Percentiles rank a stretch among this genome's conserved stretches.
phyloP scores from a whole-genome alignment of 805 yeast genomes.

The Tanozyma kutaoensis region DNA sequence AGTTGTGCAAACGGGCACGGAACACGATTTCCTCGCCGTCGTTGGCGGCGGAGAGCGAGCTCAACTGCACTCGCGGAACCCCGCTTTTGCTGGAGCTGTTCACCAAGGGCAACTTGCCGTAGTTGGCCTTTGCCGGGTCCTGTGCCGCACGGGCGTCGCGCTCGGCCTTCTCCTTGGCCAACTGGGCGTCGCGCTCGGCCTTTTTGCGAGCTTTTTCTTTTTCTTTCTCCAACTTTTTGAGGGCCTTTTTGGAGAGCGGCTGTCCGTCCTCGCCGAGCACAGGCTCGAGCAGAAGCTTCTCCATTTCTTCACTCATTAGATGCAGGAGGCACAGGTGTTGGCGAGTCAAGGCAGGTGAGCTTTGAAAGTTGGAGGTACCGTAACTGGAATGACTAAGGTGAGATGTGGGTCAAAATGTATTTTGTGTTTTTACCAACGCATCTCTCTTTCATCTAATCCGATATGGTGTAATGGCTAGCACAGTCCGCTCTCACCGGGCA shows the following conservation, averaged over 20 bases:
- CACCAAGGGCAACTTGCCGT: slow-evolving; percentile 81
- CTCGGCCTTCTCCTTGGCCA: slow-evolving; percentile 78
- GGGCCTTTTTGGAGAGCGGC: slow-evolving; percentile 86
- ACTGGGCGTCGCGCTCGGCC: slow-evolving; percentile 82
- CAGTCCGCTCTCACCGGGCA: too few species aligned
- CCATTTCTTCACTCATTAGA: too few species aligned
- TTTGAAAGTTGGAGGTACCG: too few species aligned
- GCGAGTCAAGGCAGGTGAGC: too few species aligned
- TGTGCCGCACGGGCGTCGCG: slow-evolving; percentile 53
- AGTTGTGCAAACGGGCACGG: slow-evolving; percentile 89
- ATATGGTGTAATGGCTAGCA: too few species aligned
- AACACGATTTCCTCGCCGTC: slow-evolving; percentile 72
- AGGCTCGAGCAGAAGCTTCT: too few species aligned
- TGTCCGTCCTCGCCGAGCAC: slow-evolving; percentile 60
- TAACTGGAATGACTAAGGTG: too few species aligned
- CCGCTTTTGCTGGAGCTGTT: slow-evolving; percentile 67
- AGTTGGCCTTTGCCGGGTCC: slow-evolving; percentile 78
- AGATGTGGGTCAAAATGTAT: too few species aligned
- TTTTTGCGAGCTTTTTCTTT: slow-evolving; percentile 86
- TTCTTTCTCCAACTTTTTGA: slow-evolving; percentile 89
- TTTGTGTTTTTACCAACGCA: too few species aligned
- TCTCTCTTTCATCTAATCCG: too few species aligned
- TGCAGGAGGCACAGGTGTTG: too few species aligned
- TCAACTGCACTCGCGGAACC: slow-evolving; percentile 44
- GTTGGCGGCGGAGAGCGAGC: slow-evolving; percentile 39